phyloP scores from a whole-genome alignment of 345 rosid species.

The Draba incana region DNA sequence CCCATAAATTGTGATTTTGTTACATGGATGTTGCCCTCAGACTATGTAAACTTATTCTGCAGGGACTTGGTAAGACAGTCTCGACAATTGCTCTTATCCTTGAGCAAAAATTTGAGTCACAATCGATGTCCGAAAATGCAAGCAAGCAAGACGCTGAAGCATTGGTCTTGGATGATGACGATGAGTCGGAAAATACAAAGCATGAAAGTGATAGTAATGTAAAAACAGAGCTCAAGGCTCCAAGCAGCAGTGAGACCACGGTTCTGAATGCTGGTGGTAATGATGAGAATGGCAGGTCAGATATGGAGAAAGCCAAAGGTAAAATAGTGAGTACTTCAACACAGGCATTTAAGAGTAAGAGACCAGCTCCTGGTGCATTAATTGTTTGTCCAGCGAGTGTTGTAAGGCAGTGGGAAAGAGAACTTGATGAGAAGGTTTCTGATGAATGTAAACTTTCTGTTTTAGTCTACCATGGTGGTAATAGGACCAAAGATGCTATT shows the following conservation, averaged over 20 bases:
- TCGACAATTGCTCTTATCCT: slow-evolving; percentile 91
- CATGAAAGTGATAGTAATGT: slow-evolving; percentile 34
- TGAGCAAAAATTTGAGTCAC: slow-evolving; percentile 65
- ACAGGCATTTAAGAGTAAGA: slow-evolving; percentile 45
- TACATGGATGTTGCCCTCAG: slow-evolving; percentile 48
- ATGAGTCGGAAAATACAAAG: slow-evolving; percentile 45
- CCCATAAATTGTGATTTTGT: slow-evolving; percentile 10
- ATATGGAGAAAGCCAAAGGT: slow-evolving; percentile 46
- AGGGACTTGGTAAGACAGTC: slow-evolving; percentile 99
- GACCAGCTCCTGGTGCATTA: slow-evolving; percentile 90
- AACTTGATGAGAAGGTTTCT: slow-evolving; percentile 85
- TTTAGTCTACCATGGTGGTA: slow-evolving; percentile 88
- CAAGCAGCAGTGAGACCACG: slow-evolving; percentile 31
- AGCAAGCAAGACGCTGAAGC: slow-evolving; percentile 64
- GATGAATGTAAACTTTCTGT: slow-evolving; percentile 67
- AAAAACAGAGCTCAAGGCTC: slow-evolving; percentile 32
- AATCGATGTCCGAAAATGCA: slow-evolving; percentile 54
- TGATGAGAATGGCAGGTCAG: slow-evolving; percentile 42
- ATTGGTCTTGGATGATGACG: slow-evolving; percentile 82
- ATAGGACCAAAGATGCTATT: slow-evolving; percentile 80
- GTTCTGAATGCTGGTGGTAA: slow-evolving; percentile 70
- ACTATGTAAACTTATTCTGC: slow-evolving; percentile 37
- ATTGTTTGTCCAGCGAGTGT: slow-evolving; percentile 97
- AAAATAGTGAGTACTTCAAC: slow-evolving; percentile 58
- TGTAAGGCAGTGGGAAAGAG: slow-evolving; percentile 96